Base-by-base conservation (phyloP, 1,139 yeast species). In the Yamadazyma sp. region DNA sequence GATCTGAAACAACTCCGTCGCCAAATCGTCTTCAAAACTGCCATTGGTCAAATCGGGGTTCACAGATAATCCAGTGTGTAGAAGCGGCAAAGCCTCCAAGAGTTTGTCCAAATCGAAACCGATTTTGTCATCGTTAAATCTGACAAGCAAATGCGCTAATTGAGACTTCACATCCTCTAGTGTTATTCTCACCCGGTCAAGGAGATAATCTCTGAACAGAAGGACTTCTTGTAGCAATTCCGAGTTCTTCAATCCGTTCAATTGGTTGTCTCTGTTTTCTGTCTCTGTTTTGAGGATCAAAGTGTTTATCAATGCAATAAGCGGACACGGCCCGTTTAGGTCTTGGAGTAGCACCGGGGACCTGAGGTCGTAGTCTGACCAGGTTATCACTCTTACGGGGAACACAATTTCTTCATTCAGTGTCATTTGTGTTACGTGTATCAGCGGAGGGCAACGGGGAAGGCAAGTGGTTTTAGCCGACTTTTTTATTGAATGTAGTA, bases 291-390 rank as follows among this genome's bases (percentile, higher is more conserved):
- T 62, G 20, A 81, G 54, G n/a, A 81, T 49, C 22, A 88, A 56
- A 0, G 89, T 77, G 56, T 91, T 91, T 37, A 82, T 73, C 32
- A 91, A 64, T 0, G 96, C 91, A n/a, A 89, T 76, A 32, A 91
- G 62, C 2, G 96, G 95, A 55, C 96, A 89, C 0, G 96, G 96
- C 0, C 96, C 97, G 53, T 89, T 87, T 34, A 62, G 71, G 47
- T 87, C 87, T 60, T 91, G 97, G 15, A 87, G 62, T n/a, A 91
- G 62, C 27, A 89, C 79, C n/a, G 77, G 81, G 17, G 79, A 67
- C 42, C 55, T 55, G 31, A 62, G 58, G 34, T 61, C 61, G 47
- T 64, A 63, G 33, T 64, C 65, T 4, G 66, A 55, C 69, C 69
- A 64, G 7, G 38, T 36, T 5, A 64, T 53, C 5, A 43, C 33